Percentiles rank a stretch among this genome's conserved stretches.
Conservation (phyloP, 768 basidiomycete species). For the Boletales sp. region DNA sequence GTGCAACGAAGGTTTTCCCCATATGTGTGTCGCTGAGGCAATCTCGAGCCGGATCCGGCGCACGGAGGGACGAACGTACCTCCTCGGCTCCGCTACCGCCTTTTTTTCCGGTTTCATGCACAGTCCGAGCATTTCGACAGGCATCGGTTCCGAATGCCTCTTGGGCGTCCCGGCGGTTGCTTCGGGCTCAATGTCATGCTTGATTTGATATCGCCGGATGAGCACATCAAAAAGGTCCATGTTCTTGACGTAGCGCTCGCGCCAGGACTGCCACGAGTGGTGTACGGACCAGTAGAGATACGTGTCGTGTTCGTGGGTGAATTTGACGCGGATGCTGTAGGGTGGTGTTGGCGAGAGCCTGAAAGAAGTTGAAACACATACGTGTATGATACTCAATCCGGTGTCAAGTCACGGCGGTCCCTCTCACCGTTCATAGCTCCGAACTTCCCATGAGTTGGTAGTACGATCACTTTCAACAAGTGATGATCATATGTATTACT, state of each 20-base stretch:
- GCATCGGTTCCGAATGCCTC: background rate
- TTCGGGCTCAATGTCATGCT: background rate
- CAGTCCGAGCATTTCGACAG: background rate
- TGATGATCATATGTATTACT: too few relatives aligned
- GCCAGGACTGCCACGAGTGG: constrained; percentile 64
- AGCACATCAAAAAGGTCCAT: constrained; percentile 35
- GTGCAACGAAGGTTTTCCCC: too few relatives aligned
- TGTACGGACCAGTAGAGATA: constrained; percentile 43
- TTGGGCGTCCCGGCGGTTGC: constrained; percentile 2
- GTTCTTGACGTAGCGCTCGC: constrained; percentile 54
- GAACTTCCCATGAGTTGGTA: too few relatives aligned
- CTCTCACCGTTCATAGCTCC: too few relatives aligned
- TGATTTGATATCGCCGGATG: constrained; percentile 41
- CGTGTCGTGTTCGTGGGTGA: constrained; percentile 38
- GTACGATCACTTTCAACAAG: too few relatives aligned
- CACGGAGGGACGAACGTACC: constrained; percentile 1
- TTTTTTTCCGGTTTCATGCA: constrained; percentile 2
- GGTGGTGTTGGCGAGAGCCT: background rate
- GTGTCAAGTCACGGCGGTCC: too few relatives aligned
- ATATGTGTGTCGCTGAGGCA: too few relatives aligned
- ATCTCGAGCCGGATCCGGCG: too few relatives aligned
- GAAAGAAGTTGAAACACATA: background rate
- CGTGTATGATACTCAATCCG: background rate
- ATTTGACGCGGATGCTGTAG: constrained; percentile 25
- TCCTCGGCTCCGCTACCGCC: background rate